A percentile compares a stretch with the other conserved stretches of the same genome.
phyloP scores from a whole-genome alignment of 768 basidiomycete species.

The Lactarius akahatsu region DNA sequence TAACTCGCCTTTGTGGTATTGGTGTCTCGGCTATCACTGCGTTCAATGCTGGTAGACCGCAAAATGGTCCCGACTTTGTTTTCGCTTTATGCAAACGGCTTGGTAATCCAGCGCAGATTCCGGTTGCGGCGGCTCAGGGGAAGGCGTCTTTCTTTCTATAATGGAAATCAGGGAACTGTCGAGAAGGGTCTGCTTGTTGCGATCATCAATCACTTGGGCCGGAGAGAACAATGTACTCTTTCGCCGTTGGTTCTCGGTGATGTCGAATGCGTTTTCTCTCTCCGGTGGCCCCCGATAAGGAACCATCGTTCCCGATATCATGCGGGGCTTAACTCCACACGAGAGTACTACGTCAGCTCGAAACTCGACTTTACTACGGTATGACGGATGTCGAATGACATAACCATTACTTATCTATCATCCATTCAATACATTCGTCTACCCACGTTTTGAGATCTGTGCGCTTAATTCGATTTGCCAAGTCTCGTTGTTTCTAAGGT shows the following conservation, averaged over 20 bases:
- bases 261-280: neutral
- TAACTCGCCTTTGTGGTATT: neutral
- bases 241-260: neutral
- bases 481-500: neutral
- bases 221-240: neutral
- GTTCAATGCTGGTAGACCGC: neutral
- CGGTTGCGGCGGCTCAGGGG: neutral
- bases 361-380: neutral
- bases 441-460: neutral
- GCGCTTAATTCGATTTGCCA: neutral
- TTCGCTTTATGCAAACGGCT: neutral
- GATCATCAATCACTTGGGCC: neutral
- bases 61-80: neutral
- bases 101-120: neutral
- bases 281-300: neutral
- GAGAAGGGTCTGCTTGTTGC: neutral
- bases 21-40: neutral
- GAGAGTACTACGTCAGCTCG: neutral
- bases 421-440: neutral
- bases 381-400: neutral
- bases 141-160: neutral
- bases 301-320: conserved; percentile 2
- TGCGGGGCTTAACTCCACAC: neutral
- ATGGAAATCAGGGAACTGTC: neutral
- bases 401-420: neutral